phyloP scores from a whole-genome alignment of 306 rosid genomes.

The Rosa chinensis region DNA sequence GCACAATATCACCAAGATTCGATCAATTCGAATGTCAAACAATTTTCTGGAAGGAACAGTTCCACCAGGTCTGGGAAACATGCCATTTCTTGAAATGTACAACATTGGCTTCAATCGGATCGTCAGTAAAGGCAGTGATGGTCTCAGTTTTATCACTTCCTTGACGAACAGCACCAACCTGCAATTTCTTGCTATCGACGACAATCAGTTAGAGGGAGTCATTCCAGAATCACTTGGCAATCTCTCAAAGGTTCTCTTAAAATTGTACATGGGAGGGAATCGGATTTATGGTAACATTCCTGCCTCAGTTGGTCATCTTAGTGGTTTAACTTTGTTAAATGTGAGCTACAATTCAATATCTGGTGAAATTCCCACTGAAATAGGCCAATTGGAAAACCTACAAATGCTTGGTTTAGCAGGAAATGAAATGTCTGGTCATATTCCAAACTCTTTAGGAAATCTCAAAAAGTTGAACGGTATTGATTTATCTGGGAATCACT shows the following conservation, averaged over 20 bases:
- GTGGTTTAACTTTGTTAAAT: no score
- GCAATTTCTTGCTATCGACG: slow-evolving; percentile 52
- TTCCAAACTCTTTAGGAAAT: no score
- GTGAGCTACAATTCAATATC: no score
- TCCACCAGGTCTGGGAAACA: slow-evolving; percentile 75
- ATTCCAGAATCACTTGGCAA: slow-evolving; percentile 71
- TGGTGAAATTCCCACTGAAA: no score
- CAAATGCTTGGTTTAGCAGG: no score
- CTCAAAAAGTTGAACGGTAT: no score
- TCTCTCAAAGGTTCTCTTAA: slow-evolving; percentile 57
- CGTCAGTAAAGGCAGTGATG: slow-evolving; percentile 38
- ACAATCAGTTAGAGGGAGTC: slow-evolving; percentile 53
- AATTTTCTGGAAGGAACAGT: slow-evolving; percentile 61
- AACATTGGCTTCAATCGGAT: slow-evolving; percentile 63
- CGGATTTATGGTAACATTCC: no score
- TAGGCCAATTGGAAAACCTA: no score
- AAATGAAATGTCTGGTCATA: no score
- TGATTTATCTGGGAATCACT: no score
- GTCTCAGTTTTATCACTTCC: slow-evolving; percentile 54
- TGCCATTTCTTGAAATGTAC: slow-evolving; percentile 56
- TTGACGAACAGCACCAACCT: slow-evolving; percentile 61
- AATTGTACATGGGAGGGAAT: no score
- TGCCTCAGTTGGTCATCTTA: no score
- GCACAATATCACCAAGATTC: slow-evolving; percentile 62
- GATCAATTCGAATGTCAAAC: slow-evolving; percentile 43